phyloP scores from a whole-genome alignment of 768 basidiomycete species.

The Xerocomus spinulosus region DNA sequence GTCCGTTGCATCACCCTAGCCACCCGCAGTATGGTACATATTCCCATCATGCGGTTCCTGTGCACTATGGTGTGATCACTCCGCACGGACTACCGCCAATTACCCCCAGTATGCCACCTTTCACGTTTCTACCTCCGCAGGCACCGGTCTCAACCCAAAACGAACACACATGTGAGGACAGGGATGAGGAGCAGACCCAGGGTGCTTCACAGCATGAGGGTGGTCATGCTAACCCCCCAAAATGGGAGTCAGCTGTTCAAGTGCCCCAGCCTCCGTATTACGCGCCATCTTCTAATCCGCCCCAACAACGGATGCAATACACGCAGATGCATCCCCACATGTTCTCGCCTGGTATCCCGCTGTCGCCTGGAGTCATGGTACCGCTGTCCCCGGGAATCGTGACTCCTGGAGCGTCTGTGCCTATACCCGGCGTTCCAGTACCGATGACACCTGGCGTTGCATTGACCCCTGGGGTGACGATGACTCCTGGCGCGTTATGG shows the following conservation, averaged over 20 bases:
- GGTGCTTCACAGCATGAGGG: conserved; percentile 5
- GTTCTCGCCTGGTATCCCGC: conserved; percentile 30
- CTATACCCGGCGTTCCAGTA: conserved; percentile 20
- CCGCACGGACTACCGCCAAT: conserved; percentile 86
- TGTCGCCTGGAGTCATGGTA: conserved; percentile 30
- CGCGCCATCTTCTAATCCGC: conserved; percentile 7
- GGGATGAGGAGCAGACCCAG: conserved; percentile 2
- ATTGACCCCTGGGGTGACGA: conserved; percentile 57
- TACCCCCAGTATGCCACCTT: conserved; percentile 97
- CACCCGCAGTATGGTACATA: conserved; percentile 29
- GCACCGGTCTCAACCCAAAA: conserved; percentile 23
- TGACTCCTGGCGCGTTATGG: conserved; percentile 76
- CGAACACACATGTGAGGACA: conserved; percentile 3
- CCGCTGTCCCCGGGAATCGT: conserved; percentile 26
- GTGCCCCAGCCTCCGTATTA: conserved; percentile 11
- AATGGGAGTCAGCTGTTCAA: conserved; percentile 7
- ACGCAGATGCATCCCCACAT: conserved; percentile 22
- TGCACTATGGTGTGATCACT: conserved; percentile 44
- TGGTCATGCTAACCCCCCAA: not conserved
- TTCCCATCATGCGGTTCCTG: conserved; percentile 16
- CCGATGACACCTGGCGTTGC: conserved; percentile 29
- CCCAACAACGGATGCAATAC: conserved; percentile 22
- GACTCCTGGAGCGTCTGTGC: conserved; percentile 12
- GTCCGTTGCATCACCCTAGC: conserved; percentile 28
- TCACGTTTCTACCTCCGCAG: conserved; percentile 69